Evolutionary conservation across 305 asterid genomes (phyloP).

Genomic region (Fraxinus greggii): DNA sequence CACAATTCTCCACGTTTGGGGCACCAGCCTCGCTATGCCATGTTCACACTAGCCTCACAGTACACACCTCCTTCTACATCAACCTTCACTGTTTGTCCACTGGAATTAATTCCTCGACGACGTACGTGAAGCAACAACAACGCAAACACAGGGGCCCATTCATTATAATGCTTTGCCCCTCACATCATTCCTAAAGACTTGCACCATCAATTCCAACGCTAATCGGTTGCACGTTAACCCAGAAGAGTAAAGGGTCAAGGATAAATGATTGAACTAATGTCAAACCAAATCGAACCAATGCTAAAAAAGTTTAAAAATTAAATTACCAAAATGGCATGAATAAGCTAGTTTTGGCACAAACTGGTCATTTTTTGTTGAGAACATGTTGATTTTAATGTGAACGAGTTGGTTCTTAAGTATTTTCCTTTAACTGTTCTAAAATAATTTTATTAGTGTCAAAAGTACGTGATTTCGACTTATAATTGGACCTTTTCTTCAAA

Average conservation of each 20-base stretch:
- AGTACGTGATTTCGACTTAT: no score
- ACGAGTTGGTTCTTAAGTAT: neutral
- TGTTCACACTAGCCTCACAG: neutral
- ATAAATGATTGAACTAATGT: neutral
- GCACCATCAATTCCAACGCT: neutral
- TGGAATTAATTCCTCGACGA: neutral
- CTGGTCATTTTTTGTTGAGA: neutral
- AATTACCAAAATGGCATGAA: neutral
- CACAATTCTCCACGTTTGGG: neutral
- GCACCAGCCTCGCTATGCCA: neutral
- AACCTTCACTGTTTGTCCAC: neutral
- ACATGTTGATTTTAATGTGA: neutral
- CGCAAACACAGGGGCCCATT: neutral
- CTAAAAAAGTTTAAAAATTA: no score
- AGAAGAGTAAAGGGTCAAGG: neutral
- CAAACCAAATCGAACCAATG: neutral
- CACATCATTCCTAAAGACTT: neutral
- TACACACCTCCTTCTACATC: neutral
- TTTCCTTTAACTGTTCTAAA: no score
- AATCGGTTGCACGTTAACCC: neutral
- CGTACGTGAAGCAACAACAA: neutral
- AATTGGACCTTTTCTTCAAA: no score
- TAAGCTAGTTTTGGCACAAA: neutral
- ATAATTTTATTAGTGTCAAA: no score
- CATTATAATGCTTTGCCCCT: neutral